Conservation (phyloP, 148 eudicot genomes). For the Vaccinium corymbosum region DNA sequence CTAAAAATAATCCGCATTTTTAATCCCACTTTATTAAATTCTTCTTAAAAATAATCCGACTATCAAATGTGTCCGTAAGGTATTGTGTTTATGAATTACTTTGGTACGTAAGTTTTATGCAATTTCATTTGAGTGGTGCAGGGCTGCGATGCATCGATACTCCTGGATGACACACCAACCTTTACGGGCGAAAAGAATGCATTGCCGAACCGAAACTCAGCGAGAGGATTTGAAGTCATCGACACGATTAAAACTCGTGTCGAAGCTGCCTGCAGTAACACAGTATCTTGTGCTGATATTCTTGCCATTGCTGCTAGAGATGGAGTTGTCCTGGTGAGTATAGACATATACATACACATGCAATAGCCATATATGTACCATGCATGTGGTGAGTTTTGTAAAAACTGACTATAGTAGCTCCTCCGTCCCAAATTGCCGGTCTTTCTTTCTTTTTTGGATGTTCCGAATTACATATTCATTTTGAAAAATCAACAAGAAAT, state of each 20-base stretch:
- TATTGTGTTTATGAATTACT: background rate
- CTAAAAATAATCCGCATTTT: no score
- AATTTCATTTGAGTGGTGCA: slow-evolving; percentile 3
- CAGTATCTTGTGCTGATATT: slow-evolving; percentile 63
- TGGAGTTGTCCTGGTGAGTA: slow-evolving; percentile 45
- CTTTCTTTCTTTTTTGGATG: no score
- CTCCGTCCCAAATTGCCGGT: no score
- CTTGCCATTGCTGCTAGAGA: slow-evolving; percentile 54
- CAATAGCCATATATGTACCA: no score
- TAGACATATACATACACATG: background rate
- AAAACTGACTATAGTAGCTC: no score
- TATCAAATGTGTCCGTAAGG: no score
- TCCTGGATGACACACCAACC: slow-evolving; percentile 38
- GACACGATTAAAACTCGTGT: slow-evolving; percentile 52
- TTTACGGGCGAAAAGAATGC: slow-evolving; percentile 54
- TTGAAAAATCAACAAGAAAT: no score
- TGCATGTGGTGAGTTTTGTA: no score
- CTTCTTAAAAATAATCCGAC: no score
- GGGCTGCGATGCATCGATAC: slow-evolving; percentile 48
- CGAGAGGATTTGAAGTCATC: slow-evolving; percentile 59
- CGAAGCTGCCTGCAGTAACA: slow-evolving; percentile 44
- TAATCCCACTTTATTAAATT: no score
- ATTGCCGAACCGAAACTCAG: slow-evolving; percentile 38
- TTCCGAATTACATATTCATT: no score
- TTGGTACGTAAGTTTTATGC: background rate